Evolutionary conservation across 73 alveolate genomes (phyloP).

Genomic region (Tetrahymena malaccensis): DNA sequence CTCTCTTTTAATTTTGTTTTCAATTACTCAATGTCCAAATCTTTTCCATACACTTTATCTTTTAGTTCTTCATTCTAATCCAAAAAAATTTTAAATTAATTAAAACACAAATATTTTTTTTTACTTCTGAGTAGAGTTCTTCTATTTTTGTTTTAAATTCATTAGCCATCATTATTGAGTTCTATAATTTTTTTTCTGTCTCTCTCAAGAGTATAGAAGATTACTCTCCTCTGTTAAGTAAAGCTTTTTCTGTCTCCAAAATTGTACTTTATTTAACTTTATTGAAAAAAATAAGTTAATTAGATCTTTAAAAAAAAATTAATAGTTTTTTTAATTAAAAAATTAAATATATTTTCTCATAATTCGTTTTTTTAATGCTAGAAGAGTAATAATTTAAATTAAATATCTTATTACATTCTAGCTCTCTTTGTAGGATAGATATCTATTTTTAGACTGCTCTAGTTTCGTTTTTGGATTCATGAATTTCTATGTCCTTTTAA

Average conservation of each 20-base stretch:
- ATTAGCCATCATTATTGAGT: neutral
- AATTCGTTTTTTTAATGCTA: too few relatives aligned
- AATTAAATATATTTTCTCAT: too few relatives aligned
- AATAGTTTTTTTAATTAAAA: too few relatives aligned
- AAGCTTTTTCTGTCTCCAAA: neutral
- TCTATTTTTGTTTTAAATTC: neutral
- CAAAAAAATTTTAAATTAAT: neutral
- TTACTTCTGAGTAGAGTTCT: neutral
- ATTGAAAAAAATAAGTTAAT: too few relatives aligned
- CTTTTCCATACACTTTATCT: neutral
- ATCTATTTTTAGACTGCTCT: neutral
- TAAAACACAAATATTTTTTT: neutral
- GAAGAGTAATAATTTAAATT: too few relatives aligned
- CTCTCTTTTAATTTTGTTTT: neutral
- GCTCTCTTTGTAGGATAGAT: neutral
- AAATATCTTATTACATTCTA: neutral
- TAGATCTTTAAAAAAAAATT: too few relatives aligned
- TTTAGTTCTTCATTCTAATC: neutral
- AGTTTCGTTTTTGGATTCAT: neutral
- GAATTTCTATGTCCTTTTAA: neutral
- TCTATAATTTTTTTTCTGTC: neutral
- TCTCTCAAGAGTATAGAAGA: neutral
- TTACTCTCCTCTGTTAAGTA: neutral
- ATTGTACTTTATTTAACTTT: neutral
- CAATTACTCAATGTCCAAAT: neutral